Evolutionary conservation across 2,329 filamentous ascomycete species (phyloP).

Genomic region (Phialocephala subalpina): DNA sequence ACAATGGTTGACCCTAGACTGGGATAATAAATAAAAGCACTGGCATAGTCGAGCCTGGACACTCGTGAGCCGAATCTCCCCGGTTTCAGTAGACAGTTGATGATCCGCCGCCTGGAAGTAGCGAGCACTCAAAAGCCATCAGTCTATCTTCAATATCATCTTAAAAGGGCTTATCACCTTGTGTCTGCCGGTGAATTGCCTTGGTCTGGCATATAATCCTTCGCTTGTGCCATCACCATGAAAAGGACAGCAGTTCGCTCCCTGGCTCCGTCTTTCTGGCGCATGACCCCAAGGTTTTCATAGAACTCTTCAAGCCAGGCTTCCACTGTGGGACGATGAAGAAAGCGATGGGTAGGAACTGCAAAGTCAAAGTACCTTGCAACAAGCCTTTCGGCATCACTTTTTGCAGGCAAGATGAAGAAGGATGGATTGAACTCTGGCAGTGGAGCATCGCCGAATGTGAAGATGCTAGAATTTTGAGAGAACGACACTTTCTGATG

Average conservation of each 20-base stretch:
- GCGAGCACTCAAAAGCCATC: constrained; percentile 29
- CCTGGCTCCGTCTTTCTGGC: constrained; percentile 48
- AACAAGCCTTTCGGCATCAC: constrained; percentile 43
- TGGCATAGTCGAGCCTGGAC: constrained; percentile 51
- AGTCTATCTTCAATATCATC: background rate
- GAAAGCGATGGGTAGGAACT: constrained; percentile 65
- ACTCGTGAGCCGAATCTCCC: constrained; percentile 44
- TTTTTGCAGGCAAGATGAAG: constrained; percentile 47
- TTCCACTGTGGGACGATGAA: constrained; percentile 62
- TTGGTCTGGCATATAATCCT: constrained; percentile 45
- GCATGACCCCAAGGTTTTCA: constrained; percentile 51
- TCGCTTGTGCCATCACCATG: constrained; percentile 59
- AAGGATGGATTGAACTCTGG: constrained; percentile 53
- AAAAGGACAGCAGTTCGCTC: constrained; percentile 52
- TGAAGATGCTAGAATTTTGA: constrained; percentile 48
- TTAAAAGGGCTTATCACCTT: constrained; percentile 20
- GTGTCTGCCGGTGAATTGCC: constrained; percentile 20
- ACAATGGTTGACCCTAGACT: constrained; percentile 47
- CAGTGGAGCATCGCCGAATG: constrained; percentile 47
- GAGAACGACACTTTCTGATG: constrained; percentile 49
- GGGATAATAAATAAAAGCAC: constrained; percentile 46
- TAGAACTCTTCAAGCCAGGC: constrained; percentile 58
- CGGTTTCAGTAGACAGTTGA: constrained; percentile 44
- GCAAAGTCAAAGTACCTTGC: constrained; percentile 66
- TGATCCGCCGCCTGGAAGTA: constrained; percentile 42